Conservation (phyloP, 495 filamentous ascomycete genomes). For the Daldinia decipiens region DNA sequence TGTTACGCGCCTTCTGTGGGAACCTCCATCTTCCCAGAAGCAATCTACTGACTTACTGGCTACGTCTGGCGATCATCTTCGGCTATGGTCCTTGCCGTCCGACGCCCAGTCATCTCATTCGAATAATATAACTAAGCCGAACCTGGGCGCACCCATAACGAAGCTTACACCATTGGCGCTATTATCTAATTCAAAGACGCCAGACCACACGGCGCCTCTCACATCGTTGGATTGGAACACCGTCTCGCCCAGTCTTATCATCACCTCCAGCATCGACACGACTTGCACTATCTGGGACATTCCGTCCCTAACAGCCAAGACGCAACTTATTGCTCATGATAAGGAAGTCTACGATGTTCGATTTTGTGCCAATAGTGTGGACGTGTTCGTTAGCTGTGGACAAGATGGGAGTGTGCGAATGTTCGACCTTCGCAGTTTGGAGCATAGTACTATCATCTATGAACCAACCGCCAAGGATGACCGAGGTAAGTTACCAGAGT, state of each 20-base stretch:
- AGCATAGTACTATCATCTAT: slow-evolving; percentile 99
- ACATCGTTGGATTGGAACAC: slow-evolving; percentile 99
- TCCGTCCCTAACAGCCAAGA: slow-evolving; percentile 96
- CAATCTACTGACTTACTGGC: slow-evolving; percentile 95
- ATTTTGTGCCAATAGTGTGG: slow-evolving; percentile 94
- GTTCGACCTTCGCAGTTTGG: slow-evolving; percentile 96
- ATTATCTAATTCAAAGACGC: slow-evolving; percentile 96
- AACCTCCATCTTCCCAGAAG: slow-evolving; percentile 96
- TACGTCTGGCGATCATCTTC: slow-evolving; percentile 95
- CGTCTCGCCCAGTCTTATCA: slow-evolving; percentile 93
- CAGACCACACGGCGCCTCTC: slow-evolving; percentile 95
- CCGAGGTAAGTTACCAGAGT: slow-evolving; percentile 67
- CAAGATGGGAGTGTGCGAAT: slow-evolving; percentile 98
- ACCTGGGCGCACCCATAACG: slow-evolving; percentile 71
- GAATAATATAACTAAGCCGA: slow-evolving; percentile 79
- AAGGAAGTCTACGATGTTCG: slow-evolving; percentile 99
- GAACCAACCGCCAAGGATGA: slow-evolving; percentile 92
- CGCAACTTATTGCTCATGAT: slow-evolving; percentile 97
- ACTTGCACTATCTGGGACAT: slow-evolving; percentile 99
- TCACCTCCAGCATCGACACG: slow-evolving; percentile 98
- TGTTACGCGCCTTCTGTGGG: slow-evolving; percentile 95
- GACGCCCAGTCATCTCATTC: slow-evolving; percentile 63
- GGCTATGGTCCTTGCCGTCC: slow-evolving; percentile 88
- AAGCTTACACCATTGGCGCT: slow-evolving; percentile 95
- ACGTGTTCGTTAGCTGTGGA: slow-evolving; percentile 97